Conservation (phyloP, 306 rosid species). For the Trifolium dubium region DNA sequence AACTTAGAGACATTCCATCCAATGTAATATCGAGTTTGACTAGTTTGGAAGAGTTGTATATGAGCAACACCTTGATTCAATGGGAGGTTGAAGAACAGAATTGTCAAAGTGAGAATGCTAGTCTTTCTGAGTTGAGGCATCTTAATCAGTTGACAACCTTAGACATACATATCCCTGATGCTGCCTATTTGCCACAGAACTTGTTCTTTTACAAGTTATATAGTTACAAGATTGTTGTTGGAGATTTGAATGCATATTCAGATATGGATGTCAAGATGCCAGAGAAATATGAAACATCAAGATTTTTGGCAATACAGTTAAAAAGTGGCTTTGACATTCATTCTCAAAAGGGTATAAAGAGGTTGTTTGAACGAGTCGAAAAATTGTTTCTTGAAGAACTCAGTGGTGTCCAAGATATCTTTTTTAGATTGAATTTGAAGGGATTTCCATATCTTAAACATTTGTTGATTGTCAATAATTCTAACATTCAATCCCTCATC, state of each 20-base stretch:
- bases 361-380: constrained; percentile 46
- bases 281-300: constrained; percentile 21
- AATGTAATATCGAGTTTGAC: constrained; percentile 45
- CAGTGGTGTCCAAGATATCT: constrained; percentile 27
- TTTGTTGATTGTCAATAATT: constrained; percentile 38
- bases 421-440: constrained; percentile 31
- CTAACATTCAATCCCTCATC: constrained; percentile 30
- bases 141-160: constrained; percentile 5
- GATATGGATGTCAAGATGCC: constrained; percentile 14
- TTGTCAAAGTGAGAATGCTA: neutral
- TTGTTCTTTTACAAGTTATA: constrained; percentile 28
- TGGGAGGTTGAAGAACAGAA: constrained; percentile 29
- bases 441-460: constrained; percentile 46
- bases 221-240: constrained; percentile 44
- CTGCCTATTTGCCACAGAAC: neutral
- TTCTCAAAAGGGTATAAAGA: constrained; percentile 35
- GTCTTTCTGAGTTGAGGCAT: constrained; percentile 29
- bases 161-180: neutral
- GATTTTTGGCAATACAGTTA: constrained; percentile 39
- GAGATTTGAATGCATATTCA: constrained; percentile 27
- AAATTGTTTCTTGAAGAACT: constrained; percentile 43
- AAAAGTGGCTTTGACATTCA: constrained; percentile 10
- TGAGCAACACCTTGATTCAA: constrained; percentile 37
- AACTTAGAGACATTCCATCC: constrained; percentile 29
- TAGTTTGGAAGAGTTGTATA: constrained; percentile 47